Base-by-base conservation (phyloP, 78 protist species). In the Cyanophora paradoxa region DNA sequence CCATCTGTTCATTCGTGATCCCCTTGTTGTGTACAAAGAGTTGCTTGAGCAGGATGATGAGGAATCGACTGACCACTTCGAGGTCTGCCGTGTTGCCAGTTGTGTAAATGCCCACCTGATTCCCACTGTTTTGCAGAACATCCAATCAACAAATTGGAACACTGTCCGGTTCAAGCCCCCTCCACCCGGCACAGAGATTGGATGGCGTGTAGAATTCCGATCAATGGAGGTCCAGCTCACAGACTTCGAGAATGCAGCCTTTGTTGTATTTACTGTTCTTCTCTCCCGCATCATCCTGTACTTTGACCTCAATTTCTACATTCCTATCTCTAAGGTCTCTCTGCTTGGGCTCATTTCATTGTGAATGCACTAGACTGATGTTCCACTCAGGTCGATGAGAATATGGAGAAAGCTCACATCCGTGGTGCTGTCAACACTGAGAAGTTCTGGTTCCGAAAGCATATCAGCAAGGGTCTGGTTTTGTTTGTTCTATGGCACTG, bases 171-270 rank as follows among this genome's bases (percentile, higher is more conserved):
- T 92, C 88, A 96, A 96, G 87, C 97, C 97, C 39, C 97, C 97
- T 8, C 95, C 96, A 10, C 84, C 92, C 61, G 5, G 24, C 26
- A 52, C 52, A 39, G n/a, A 46, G 30, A 88, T 90, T 57, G 97
- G 98, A 14, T 94, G 98, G 99, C 75, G 99, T 31, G 94, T 91
- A 13, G 99, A 95, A 64, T 91, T 95, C 85, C 71, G 85, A 30
- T 63, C 77, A 19, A 84, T 92, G 94, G 93, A 94, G 58, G 88
- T 89, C 10, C 90, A 83, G 39, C 14, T 93, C 36, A 90, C 97
- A 1, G 96, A 93, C 71, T 96, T 94, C 56, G 97, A 96, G 74
- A 96, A 96, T 56, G 94, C 99, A 0, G 99, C 99, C 16, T 96
- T 79, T 69, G 61, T 86, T 28, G 86, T 74, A 20, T 90, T 94